Conservation (phyloP, 164 flowering plant genomes). For the Piper longum region DNA sequence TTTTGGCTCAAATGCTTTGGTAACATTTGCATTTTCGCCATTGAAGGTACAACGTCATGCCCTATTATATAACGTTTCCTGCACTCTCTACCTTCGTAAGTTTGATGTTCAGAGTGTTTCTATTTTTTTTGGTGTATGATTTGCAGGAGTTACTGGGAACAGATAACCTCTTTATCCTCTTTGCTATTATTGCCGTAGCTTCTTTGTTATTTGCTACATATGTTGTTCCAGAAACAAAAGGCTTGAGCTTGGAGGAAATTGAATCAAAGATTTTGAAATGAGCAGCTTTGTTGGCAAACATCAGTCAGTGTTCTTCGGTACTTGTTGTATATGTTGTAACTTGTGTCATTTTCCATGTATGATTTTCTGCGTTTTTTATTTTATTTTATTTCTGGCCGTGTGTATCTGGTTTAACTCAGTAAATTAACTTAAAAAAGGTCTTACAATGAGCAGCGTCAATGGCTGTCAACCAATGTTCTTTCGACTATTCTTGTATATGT, state of each 20-base stretch:
- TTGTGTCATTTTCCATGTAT: neutral
- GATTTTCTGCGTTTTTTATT: neutral
- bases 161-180: conserved; percentile 71
- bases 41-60: conserved; percentile 40
- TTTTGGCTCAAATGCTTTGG: conserved; percentile 86
- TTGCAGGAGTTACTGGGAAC: conserved; percentile 76
- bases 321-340: neutral
- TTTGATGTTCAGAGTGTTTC: neutral
- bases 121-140: neutral
- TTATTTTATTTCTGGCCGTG: too few relatives aligned
- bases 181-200: conserved; percentile 59
- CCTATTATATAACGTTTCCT: neutral
- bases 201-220: conserved; percentile 46
- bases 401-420: too few relatives aligned
- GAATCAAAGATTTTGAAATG: conserved; percentile 43
- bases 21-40: conserved; percentile 87
- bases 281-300: neutral
- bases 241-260: conserved; percentile 68
- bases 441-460: too few relatives aligned
- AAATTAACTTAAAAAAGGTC: too few relatives aligned
- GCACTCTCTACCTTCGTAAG: neutral
- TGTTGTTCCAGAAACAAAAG: conserved; percentile 85
- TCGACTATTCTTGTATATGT: too few relatives aligned
- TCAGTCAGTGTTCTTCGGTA: neutral
- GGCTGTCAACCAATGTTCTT: too few relatives aligned